Base-by-base conservation (phyloP, 78 protist species). In the Creolimax fragrantissima region DNA sequence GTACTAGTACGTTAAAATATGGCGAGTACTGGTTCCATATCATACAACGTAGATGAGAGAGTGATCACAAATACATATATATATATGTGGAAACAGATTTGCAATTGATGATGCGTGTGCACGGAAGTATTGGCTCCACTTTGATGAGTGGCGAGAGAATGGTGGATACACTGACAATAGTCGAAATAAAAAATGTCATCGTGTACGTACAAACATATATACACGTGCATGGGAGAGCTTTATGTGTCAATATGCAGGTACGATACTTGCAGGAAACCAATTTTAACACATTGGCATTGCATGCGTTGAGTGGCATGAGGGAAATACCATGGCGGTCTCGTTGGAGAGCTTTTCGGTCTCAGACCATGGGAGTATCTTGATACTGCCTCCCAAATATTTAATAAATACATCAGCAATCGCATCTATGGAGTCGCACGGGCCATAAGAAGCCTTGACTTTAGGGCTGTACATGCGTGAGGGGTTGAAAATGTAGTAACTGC, bases 401-500 rank as follows among this genome's bases (percentile, higher is more conserved):
- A 90, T 92, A n/a, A 97, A 97, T 43, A 93, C 90, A 58, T 58
- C 74, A 24, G 74, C 74, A 24, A 58, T 58, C 39, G 74, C 74
- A 58, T 58, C 74, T 32, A 58, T 58, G 74, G 39, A 32, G 74
- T 58, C 74, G 24, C 74, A 58, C 74, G 74, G 74, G 39, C 74
- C 74, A 24, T 58, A 58, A 17, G 74, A 32, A 17, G 11, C 74
- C 74, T 58, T 58, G 74, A 58, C 74, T 58, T 58, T 58, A 24
- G 74, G 74, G 24, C 24, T 58, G 74, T 58, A 58, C 74, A 58
- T 58, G 11, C 74, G 11, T 24, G 74, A 24, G 86, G 7, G 86
- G 7, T 24, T 90, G 83, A 89, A 93, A 3, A 93, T 41, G 93
- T 97, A 97, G 93, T 96, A 95, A 66, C 95, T 96, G 42, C 83